Evolutionary conservation across 208 protist genomes (phyloP).

Genomic region (Lotmaria passim): DNA sequence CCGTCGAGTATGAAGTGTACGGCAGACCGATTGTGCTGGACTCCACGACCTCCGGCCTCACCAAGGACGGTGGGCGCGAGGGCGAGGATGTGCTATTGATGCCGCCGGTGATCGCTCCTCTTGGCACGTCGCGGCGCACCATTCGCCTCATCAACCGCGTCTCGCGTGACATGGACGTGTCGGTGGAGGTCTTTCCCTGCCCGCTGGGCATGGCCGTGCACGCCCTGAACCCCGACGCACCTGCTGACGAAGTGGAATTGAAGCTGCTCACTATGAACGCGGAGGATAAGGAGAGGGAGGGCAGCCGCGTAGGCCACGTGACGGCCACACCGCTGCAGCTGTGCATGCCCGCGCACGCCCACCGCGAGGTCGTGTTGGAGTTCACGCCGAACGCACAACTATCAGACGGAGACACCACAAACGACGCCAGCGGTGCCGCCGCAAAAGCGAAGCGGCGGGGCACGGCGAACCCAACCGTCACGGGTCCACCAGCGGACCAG

Average conservation of each 20-base stretch:
- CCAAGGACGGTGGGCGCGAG: conserved; percentile 41
- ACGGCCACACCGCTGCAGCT: conserved; percentile 58
- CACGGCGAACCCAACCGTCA: background rate
- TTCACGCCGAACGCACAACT: conserved; percentile 66
- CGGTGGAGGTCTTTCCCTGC: conserved; percentile 65
- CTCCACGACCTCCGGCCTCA: conserved; percentile 75
- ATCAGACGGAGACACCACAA: conserved; percentile 24
- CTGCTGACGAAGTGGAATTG: conserved; percentile 65
- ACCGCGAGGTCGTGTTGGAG: conserved; percentile 74
- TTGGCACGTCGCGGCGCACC: conserved; percentile 70
- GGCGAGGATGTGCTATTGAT: conserved; percentile 81
- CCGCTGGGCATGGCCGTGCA: conserved; percentile 68
- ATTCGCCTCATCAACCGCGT: conserved; percentile 82
- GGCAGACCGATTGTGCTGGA: conserved; percentile 87
- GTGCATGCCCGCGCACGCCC: conserved; percentile 68
- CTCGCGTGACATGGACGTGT: conserved; percentile 86
- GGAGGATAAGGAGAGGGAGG: conserved; percentile 40
- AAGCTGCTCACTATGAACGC: conserved; percentile 52
- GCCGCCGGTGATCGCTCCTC: conserved; percentile 83
- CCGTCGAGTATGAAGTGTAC: conserved; percentile 61
- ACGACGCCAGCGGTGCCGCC: background rate
- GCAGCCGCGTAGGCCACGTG: conserved; percentile 49
- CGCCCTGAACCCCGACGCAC: conserved; percentile 72
- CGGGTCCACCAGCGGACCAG: background rate
- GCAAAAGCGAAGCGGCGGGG: background rate